A percentile compares a stretch with the other conserved stretches of the same genome.
Conservation (phyloP, 495 filamentous ascomycete species). For the Parmelia sp. region DNA sequence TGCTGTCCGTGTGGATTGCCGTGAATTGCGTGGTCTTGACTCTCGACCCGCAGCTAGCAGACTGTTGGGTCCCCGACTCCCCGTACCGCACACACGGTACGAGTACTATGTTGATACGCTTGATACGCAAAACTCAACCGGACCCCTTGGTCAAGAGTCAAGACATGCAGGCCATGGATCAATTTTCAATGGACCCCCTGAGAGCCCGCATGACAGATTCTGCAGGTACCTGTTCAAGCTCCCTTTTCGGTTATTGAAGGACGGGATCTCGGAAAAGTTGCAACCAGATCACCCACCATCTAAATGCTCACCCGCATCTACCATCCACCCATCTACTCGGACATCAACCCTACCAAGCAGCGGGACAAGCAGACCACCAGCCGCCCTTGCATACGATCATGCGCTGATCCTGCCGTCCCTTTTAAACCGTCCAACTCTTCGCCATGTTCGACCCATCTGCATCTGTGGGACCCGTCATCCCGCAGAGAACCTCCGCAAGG, state of each 20-base stretch:
- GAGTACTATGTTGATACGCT: no score
- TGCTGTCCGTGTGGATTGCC: neutral
- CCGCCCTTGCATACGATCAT: slow-evolving; percentile 16
- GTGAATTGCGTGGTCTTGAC: neutral
- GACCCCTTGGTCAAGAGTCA: no score
- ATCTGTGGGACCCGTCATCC: slow-evolving; percentile 18
- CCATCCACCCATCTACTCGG: neutral
- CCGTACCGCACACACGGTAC: neutral
- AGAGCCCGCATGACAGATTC: neutral
- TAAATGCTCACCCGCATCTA: neutral
- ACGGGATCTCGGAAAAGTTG: neutral
- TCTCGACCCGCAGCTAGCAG: neutral
- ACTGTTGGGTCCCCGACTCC: neutral
- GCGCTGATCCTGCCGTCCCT: slow-evolving; percentile 15
- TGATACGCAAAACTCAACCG: neutral
- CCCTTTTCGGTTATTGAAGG: neutral
- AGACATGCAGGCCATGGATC: neutral
- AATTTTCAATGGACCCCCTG: neutral
- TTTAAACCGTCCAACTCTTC: neutral
- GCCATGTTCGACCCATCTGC: slow-evolving; percentile 8
- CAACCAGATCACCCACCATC: neutral
- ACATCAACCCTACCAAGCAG: neutral
- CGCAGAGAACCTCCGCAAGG: slow-evolving; percentile 24
- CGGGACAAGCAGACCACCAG: slow-evolving; percentile 7
- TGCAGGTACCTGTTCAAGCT: neutral